Percentiles rank a stretch among this genome's conserved stretches.
phyloP scores from a whole-genome alignment of 306 rosid species.

The Glycine tomentella region DNA sequence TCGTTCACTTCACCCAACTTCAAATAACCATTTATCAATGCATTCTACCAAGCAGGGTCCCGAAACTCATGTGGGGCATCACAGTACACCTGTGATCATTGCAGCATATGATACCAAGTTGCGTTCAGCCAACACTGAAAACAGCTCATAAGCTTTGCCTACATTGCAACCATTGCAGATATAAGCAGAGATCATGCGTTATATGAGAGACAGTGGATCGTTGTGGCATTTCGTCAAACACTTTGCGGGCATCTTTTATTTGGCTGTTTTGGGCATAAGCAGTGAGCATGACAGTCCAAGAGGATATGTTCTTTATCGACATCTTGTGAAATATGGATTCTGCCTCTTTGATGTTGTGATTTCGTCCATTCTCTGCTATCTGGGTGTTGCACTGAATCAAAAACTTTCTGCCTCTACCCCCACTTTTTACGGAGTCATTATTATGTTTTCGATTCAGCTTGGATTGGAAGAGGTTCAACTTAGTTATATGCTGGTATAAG shows the following conservation, averaged over 20 bases:
- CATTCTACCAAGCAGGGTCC: constrained; percentile 68
- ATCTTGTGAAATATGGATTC: constrained; percentile 64
- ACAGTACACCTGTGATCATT: constrained; percentile 68
- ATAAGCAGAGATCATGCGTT: constrained; percentile 88
- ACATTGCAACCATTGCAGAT: constrained; percentile 54
- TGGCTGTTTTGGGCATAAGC: constrained; percentile 71
- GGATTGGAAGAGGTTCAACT: constrained; percentile 20
- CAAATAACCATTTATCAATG: constrained; percentile 71
- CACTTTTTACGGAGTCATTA: constrained; percentile 1
- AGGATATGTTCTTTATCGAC: constrained; percentile 62
- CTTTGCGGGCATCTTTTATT: constrained; percentile 52
- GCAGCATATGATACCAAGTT: constrained; percentile 79
- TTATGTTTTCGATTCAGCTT: not conserved
- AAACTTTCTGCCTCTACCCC: constrained; percentile 51
- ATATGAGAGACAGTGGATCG: constrained; percentile 63
- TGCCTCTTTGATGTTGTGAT: constrained; percentile 64
- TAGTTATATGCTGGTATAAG: constrained; percentile 27
- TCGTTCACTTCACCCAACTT: constrained; percentile 60
- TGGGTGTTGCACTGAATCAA: too few relatives aligned
- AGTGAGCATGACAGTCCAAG: constrained; percentile 92
- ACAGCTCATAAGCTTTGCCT: constrained; percentile 61
- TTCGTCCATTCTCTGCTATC: constrained; percentile 69
- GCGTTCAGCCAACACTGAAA: constrained; percentile 51
- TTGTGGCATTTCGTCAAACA: constrained; percentile 75
- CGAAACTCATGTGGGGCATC: constrained; percentile 59